Conservation (phyloP, 495 filamentous ascomycete genomes). For the Viridothelium virens region DNA sequence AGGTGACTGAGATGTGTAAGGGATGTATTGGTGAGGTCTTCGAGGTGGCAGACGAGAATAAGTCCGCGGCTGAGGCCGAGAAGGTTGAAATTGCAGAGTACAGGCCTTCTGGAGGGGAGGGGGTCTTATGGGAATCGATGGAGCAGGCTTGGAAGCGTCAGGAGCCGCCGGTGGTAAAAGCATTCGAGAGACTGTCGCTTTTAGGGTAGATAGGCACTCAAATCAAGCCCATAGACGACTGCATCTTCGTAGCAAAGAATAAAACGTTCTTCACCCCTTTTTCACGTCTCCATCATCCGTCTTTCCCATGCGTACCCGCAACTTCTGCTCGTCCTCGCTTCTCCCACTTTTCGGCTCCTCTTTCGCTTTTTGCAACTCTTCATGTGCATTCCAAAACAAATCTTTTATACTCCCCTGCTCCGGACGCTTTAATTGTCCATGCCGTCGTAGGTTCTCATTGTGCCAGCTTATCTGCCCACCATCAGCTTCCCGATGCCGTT, state of each 20-base stretch:
- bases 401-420: constrained; percentile 27
- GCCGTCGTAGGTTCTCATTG: constrained; percentile 30
- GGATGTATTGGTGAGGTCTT: constrained; percentile 62
- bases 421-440: constrained; percentile 31
- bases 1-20: constrained; percentile 61
- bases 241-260: background rate
- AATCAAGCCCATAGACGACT: background rate
- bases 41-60: constrained; percentile 27
- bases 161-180: constrained; percentile 31
- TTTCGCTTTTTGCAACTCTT: constrained; percentile 11
- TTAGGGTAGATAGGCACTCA: constrained; percentile 11
- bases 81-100: constrained; percentile 30
- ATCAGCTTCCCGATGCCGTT: constrained; percentile 35
- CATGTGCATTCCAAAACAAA: constrained; percentile 14
- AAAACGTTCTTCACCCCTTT: background rate
- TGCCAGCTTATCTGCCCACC: constrained; percentile 31
- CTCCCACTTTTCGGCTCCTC: constrained; percentile 11
- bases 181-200: constrained; percentile 28
- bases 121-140: constrained; percentile 34
- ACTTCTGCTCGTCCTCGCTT: constrained; percentile 6
- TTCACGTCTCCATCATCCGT: background rate
- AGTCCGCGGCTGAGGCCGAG: constrained; percentile 25
- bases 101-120: constrained; percentile 32
- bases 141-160: constrained; percentile 23
- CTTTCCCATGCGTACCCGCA: background rate